Base-by-base conservation (phyloP, 1,284 basidiomycete genomes). In the Fomitopsis betulina region DNA sequence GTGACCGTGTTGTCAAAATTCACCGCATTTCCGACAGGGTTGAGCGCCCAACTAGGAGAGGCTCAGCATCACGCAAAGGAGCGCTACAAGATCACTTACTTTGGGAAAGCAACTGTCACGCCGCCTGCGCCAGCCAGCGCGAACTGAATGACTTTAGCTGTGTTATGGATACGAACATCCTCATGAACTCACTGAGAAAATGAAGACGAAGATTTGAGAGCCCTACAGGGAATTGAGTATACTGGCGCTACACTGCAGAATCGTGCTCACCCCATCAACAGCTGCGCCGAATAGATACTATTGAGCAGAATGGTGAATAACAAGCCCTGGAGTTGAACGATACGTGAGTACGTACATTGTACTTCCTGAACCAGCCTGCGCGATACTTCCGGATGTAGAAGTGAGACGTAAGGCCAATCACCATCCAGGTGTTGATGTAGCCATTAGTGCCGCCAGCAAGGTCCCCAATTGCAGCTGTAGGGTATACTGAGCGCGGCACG, bases 361-460 rank as follows among this genome's bases (percentile, higher is more conserved):
- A 85, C 68, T 82, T 81, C 58, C 76, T 73, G 63, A 83, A 84
- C 78, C 79, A 83, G 17, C 75, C 72, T 32, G 67, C 66, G 43
- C 65, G 66, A 58, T 66, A 64, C 57, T 62, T 65, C 55, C 63
- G 64, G 23, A 64, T 59, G 62, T 63, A 62, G 58, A 60, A 63
- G 54, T 62, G 62, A 51, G 63, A 56, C 12, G 79, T 73, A 19
- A 58, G 63, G 15, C 62, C 55, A 39, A 49, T 55, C 23, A 57
- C 33, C 33, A 64, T 58, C 50, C 38, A 62, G 23, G 59, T 63
- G 40, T 49, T 37, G 33, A 55, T 51, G 27, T 37, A 56, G n/a
- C 49, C 35, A 37, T 58, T 45, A 38, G 52, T 58, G 12, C 53
- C 50, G 17, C 50, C 43, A 8, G 37, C 30, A 25, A 54, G 38